Base-by-base conservation (phyloP, 1,139 yeast genomes). In the Yamadazyma mexicana region DNA sequence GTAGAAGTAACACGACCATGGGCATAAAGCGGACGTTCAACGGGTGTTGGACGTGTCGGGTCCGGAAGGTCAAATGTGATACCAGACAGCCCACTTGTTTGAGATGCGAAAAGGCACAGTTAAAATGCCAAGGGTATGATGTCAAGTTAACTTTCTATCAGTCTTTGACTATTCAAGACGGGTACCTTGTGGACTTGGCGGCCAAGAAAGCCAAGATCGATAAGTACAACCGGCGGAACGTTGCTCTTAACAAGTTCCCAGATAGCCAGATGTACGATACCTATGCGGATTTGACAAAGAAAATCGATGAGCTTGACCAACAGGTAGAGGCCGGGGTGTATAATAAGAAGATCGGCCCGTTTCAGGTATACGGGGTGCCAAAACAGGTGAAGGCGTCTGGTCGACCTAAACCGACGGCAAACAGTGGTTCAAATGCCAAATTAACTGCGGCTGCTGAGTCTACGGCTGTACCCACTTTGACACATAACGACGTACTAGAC, bases 1-100 rank as follows among this genome's bases (percentile, higher is more conserved):
- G n/a, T 25, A 10, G 28, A 25, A 25, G 11, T n/a, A 25, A n/a
- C 23, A 9, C 23, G 23, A 20, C 23, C 27, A 42, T 42, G 47
- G 44, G 45, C 15, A 32, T 41, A 2, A 47, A 44, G 33, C 55
- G 79, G 33, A 68, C 69, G 36, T 75, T 73, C 52, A 62, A 70
- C 38, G 81, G 81, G 6, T 75, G 81, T 52, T 74, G 78, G 73
- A 75, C 80, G 10, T 75, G 81, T 49, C 61, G 80, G 27, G 48
- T 61, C 26, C 59, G 79, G 18, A 75, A 74, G 49, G 75, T 75
- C 45, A 75, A 74, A 50, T 75, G 81, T 54, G 80, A 74, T 47
- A 61, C 69, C 26, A 49, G 55, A 4, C 59, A 61, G 41, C 80
- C 80, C 2, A 42, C 43, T 12, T 75, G 81, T 48, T 38, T 45